Base-by-base conservation (phyloP, 768 basidiomycete species). In the Kwoniella dendrophila region DNA sequence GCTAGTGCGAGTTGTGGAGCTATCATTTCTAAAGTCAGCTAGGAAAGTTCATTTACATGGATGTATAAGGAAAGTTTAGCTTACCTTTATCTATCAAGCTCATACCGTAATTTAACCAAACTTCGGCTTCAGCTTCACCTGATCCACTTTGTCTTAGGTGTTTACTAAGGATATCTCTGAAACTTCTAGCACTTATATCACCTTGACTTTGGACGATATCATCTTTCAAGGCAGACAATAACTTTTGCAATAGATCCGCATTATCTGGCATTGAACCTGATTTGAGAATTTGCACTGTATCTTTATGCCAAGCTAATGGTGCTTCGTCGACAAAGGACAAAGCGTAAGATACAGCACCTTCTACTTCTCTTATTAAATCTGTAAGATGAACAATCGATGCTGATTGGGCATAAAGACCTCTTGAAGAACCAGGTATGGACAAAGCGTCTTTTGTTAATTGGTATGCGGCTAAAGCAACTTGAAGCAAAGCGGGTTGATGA, bases 31-130 rank as follows among this genome's bases (percentile, higher is more conserved):
- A 22, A 18, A 32, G 36, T 45, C 20, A 58, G 33, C 56, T 36
- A 24, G 41, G 22, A 5, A 30, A 30, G 10, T 26, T 30, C 47
- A 49, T 14, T 16, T 27, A 1, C 3, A 7, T n/a, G n/a, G n/a
- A n/a, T n/a, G n/a, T n/a, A n/a, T n/a, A n/a, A n/a, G n/a, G n/a
- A n/a, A n/a, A n/a, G n/a, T n/a, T n/a, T n/a, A 26, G 71, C 85
- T 57, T 27, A 90, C 92, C 84, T 62, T 79, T 81, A 64, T 82
- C 84, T 71, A 90, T 87, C 1, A 88, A 59, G 65, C 79, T 85
- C 73, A 87, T 83, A 2, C 85, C 88, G n/a, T 89, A 80, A 2
- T 80, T 72, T 47, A 96, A 76, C 92, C 95, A 95, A 41, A 83
- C 73, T 62, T 92, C 92, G 0, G 85, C 86, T 66, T 94, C 91